Evolutionary conservation across 2,329 filamentous ascomycete genomes (phyloP), one percentile per base, ranked within the genome.

Genomic region (Ceratocystis destructans): DNA sequence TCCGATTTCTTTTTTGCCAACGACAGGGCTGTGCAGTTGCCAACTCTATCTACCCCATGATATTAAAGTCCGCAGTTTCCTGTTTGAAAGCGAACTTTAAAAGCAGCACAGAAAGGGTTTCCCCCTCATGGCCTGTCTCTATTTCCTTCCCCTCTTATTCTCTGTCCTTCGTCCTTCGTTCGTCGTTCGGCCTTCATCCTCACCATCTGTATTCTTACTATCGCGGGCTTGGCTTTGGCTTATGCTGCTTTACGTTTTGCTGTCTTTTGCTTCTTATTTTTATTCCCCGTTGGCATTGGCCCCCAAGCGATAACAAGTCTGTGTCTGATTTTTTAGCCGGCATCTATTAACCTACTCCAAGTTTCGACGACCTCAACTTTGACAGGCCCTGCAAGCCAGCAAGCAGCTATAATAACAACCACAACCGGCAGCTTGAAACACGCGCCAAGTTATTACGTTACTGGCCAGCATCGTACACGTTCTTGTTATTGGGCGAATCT

Each of bases 161-260:
- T 65, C 65, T 75, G 69, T 72, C 70, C 69, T 68, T 70, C 69
- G 71, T 70, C 69, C 70, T 72, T 72, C 71, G 73, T 74, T 73
- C 74, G 72, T 74, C 72, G 74, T 45, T 46, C 20, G n/a, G 1
- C 33, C n/a, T 20, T 33, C 10, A 28, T 28, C 15, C 10, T 53
- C 48, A 28, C 48, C 48, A 53, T 25, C 48, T 5, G 15, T 15
- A 10, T 22, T 53, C 25, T 53, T 53, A 20, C 17, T 22, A 20
- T 53, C 17, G 37, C 37, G 10, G 37, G 37, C 37, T 41, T 41
- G 10, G 37, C 37, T 10, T 41, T 41, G 37, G 37, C 4, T 41
- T 15, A 15, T 41, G 37, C 12, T 41, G 37, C 7, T 22, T 53
- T 53, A 5, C n/a, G 25, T 53, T 25, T 20, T 50, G 7, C 5